Evolutionary conservation across 2,329 filamentous ascomycete genomes (phyloP).

Genomic region (Colletotrichum camelliae): DNA sequence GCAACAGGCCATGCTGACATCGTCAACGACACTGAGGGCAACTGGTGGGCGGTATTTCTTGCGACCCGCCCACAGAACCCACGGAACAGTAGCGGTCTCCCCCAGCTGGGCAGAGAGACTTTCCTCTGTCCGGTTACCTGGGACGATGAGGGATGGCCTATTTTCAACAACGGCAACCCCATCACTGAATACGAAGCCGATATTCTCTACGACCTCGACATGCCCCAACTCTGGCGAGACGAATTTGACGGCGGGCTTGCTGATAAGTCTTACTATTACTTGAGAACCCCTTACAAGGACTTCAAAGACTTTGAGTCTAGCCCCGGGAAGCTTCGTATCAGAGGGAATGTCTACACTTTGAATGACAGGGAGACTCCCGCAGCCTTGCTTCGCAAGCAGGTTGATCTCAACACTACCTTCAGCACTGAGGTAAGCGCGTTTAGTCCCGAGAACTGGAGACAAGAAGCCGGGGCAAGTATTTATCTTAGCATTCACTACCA

Average conservation of each 20-base stretch:
- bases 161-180: conserved; percentile 17
- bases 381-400: conserved; percentile 20
- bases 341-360: conserved; percentile 18
- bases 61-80: conserved; percentile 19
- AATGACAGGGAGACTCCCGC: conserved; percentile 20
- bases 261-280: conserved; percentile 20
- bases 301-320: conserved; percentile 18
- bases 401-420: conserved; percentile 20
- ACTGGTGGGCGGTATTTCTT: conserved; percentile 23
- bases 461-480: conserved; percentile 18
- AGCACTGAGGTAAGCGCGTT: conserved; percentile 19
- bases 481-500: conserved; percentile 23
- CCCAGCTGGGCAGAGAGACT: conserved; percentile 21
- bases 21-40: conserved; percentile 6
- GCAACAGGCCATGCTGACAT: conserved; percentile 23
- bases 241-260: conserved; percentile 18
- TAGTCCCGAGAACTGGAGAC: neutral
- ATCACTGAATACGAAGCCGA: conserved; percentile 12
- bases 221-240: conserved; percentile 15
- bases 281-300: conserved; percentile 20
- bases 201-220: conserved; percentile 18
- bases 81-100: conserved; percentile 1
- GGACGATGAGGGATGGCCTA: conserved; percentile 19
- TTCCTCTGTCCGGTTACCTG: conserved; percentile 20
- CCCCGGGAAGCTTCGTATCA: conserved; percentile 13